Evolutionary conservation across 768 basidiomycete species (phyloP), one percentile per base, ranked within the genome.

Genomic region (Pleurotus citrinopileatus): DNA sequence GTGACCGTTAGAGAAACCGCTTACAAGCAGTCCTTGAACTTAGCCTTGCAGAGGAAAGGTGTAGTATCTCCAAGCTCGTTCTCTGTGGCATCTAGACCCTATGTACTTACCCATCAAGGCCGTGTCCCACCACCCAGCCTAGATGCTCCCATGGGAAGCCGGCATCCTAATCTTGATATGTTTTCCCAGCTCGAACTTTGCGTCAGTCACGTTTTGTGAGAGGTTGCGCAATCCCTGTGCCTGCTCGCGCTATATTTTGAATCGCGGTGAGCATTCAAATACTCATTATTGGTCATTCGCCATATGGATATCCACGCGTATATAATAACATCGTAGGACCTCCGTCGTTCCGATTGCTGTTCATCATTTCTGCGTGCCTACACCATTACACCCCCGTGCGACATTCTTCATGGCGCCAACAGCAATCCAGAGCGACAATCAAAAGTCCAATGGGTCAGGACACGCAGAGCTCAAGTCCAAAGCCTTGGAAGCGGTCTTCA

Each of bases 401-500:
- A n/a, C n/a, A 17, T 47, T 27, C 42, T 22, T 12, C 26, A 64
- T 64, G 63, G 57, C 61, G 37, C 61, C 63, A 22, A 55, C 58
- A 46, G 55, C 61, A 55, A 48, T 56, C 52, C 34, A 55, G n/a
- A 58, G 62, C 48, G 57, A 58, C 27, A 47, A 51, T 10, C 42
- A 57, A 44, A 26, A 17, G 12, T 42, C 50, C n/a, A 28, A 5
- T 32, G 23, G 13, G 22, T 19, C 19, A 5, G 5, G 32, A 19
- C 20, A 38, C 17, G 17, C 13, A 13, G 25, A 29, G 26, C 53
- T 55, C 19, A 60, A 64, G 45, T 46, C 48, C 25, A 60, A 64
- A 27, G 60, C 47, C 13, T 53, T 58, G 27, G 56, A 57, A 12
- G 65, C 70, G 52, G 56, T 76, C 29, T 69, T 81, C 69, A 87